A percentile compares a stretch with the other conserved stretches of the same genome.
phyloP scores from a whole-genome alignment of 176 grass and related monocot species.

The Carex pumila region DNA sequence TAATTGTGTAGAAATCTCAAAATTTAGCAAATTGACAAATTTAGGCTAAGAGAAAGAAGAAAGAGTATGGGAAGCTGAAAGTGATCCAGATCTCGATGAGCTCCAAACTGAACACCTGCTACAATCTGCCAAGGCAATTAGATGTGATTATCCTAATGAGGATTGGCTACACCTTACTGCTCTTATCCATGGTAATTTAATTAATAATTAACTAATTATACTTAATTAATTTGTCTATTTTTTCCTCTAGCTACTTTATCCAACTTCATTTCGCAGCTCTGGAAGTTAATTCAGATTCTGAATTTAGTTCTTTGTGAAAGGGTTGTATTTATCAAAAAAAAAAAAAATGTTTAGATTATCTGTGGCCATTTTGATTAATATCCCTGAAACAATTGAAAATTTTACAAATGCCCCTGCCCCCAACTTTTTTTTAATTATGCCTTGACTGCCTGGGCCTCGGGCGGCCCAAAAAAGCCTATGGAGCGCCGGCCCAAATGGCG shows the following conservation, averaged over 20 bases:
- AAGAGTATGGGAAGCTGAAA: slow-evolving; percentile 48
- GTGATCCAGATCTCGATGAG: slow-evolving; percentile 90
- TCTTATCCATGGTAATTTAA: slow-evolving; percentile 20
- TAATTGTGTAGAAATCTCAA: too few species aligned
- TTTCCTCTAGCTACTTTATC: too few species aligned
- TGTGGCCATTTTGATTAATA: too few species aligned
- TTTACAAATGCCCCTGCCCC: too few species aligned
- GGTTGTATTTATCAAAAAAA: too few species aligned
- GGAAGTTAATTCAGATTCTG: too few species aligned
- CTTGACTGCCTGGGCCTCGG: too few species aligned
- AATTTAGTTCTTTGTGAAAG: neutral
- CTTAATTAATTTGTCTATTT: neutral
- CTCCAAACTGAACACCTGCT: slow-evolving; percentile 96
- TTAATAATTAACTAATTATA: neutral
- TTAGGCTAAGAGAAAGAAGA: slow-evolving; percentile 28
- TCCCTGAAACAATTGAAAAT: too few species aligned
- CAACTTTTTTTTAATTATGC: too few species aligned
- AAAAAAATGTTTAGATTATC: too few species aligned
- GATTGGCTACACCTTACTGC: slow-evolving; percentile 88
- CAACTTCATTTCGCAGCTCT: neutral
- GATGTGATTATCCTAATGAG: slow-evolving; percentile 76
- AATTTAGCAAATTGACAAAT: neutral
- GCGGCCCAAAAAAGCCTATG: too few species aligned
- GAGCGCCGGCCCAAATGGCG: too few species aligned
- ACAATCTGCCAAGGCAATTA: slow-evolving; percentile 90